Evolutionary conservation across 2,329 filamentous ascomycete genomes (phyloP).

Genomic region (Colletotrichum echinochloae): DNA sequence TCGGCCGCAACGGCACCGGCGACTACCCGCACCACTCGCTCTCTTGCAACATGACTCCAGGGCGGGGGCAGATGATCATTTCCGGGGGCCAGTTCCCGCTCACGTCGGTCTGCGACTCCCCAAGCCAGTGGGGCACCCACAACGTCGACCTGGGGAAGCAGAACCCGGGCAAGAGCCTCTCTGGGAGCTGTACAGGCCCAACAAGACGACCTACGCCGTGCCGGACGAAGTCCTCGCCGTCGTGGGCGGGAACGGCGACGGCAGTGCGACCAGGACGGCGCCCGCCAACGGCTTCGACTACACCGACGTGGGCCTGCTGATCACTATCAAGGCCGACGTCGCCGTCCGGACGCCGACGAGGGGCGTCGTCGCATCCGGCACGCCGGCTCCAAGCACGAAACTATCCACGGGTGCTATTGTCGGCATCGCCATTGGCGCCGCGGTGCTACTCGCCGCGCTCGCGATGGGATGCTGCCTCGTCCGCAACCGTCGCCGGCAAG

Average conservation of each 20-base stretch:
- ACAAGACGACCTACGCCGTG: slow-evolving; percentile 65
- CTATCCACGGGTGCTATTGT: slow-evolving; percentile 56
- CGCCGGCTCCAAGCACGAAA: slow-evolving; percentile 15
- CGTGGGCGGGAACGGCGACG: slow-evolving; percentile 63
- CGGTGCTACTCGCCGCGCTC: slow-evolving; percentile 46
- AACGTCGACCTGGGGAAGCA: slow-evolving; percentile 66
- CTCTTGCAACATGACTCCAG: slow-evolving; percentile 67
- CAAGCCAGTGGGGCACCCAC: slow-evolving; percentile 65
- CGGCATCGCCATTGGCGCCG: slow-evolving; percentile 56
- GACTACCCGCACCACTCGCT: slow-evolving; percentile 65
- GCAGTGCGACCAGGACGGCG: slow-evolving; percentile 64
- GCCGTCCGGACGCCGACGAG: slow-evolving; percentile 64
- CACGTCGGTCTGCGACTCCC: slow-evolving; percentile 63
- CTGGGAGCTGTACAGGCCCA: slow-evolving; percentile 65
- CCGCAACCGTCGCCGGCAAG: slow-evolving; percentile 45
- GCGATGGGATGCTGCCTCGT: slow-evolving; percentile 46
- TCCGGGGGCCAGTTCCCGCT: slow-evolving; percentile 70
- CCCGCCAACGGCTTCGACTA: slow-evolving; percentile 64
- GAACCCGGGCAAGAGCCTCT: slow-evolving; percentile 57
- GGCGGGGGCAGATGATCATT: slow-evolving; percentile 70
- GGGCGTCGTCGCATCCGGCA: slow-evolving; percentile 44
- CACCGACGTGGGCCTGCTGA: slow-evolving; percentile 64
- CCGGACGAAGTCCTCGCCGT: slow-evolving; percentile 62
- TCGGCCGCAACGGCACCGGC: slow-evolving; percentile 53
- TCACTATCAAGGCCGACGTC: slow-evolving; percentile 61